Evolutionary conservation across 371 early-diverging fungal genomes (phyloP), one percentile per base, ranked within the genome.

Genomic region (Parasitella parasitica): DNA sequence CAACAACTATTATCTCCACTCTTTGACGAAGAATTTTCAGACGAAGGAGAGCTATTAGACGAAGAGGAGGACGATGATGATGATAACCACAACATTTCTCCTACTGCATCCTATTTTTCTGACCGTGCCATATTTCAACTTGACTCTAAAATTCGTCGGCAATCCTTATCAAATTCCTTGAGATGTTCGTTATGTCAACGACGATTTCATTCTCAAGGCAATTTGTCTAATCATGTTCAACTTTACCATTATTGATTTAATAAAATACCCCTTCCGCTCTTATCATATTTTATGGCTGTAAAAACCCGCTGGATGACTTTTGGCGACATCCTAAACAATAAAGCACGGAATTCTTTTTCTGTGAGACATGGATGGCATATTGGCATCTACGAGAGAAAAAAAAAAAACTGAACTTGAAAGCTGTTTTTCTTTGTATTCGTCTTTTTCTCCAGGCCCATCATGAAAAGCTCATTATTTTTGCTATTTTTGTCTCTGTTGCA

Each of bases 141-240:
- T 34, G 36, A 48, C 16, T 11, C 28, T 27, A 41, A 35, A 18
- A 15, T 35, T 8, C 66, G 52, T 35, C 49, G 61, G 16, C 41
- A 51, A 46, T 60, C 66, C 28, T 26, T 56, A 43, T 66, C 66
- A 22, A 52, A 35, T 41, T 59, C 61, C 9, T 46, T 67, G 53
- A 61, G 67, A 54, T 67, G 67, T 34, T 48, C 67, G 5, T 53
- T 62, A 36, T 67, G 67, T 57, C 67, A 67, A 24, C 67, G 67
- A 24, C 61, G 67, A 36, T 67, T 67, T 48, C 67, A 67, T 57
- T 67, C 67, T 20, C 52, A 54, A 62, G 67, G 67, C 57, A 67
- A 67, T 46, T 39, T 67, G 30, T 54, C 58, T 18, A 67, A 57
- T 57, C 67, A 67, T 38, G 52, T 15, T 6, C 67, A 67, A 54